Evolutionary conservation across 106 monocot species (phyloP).

Genomic region (Narthecium ossifragum): DNA sequence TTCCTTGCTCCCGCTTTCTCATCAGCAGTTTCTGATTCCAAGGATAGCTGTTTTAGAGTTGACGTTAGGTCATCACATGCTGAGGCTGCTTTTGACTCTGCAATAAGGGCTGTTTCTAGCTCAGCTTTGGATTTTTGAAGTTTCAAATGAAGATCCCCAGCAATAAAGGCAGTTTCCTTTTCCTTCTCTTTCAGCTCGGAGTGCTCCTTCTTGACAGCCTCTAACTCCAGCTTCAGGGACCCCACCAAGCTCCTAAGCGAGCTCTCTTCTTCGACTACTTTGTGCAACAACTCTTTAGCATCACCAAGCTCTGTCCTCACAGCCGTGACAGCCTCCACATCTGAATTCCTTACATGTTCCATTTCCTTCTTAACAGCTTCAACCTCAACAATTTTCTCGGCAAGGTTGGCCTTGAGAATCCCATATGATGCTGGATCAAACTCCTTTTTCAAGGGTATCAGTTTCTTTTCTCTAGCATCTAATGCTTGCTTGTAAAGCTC

Average conservation of each 20-base stretch:
- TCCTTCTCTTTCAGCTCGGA: slow-evolving; percentile 3
- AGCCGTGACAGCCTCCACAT: slow-evolving; percentile 11
- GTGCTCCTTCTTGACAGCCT: background rate
- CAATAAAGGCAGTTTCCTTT: background rate
- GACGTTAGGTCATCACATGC: background rate
- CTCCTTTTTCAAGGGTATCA: slow-evolving; percentile 20
- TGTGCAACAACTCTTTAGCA: slow-evolving; percentile 32
- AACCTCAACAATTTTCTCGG: slow-evolving; percentile 18
- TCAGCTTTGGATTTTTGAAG: background rate
- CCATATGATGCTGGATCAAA: slow-evolving; percentile 13
- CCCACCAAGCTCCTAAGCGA: background rate
- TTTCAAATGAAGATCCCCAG: background rate
- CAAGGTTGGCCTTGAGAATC: slow-evolving; percentile 22
- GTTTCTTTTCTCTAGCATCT: slow-evolving; percentile 20
- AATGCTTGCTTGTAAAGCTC: slow-evolving; percentile 17
- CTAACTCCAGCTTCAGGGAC: slow-evolving; percentile 2
- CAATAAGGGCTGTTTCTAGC: background rate
- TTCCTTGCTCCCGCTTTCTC: too few relatives aligned
- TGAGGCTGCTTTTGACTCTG: background rate
- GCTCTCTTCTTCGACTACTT: slow-evolving; percentile 17
- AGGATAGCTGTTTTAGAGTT: background rate
- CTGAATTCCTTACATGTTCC: slow-evolving; percentile 12
- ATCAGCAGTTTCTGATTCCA: slow-evolving; percentile 2
- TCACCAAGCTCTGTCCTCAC: slow-evolving; percentile 27
- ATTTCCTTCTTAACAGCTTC: slow-evolving; percentile 18